Conservation (phyloP, 495 filamentous ascomycete genomes). For the Aspergillus hancockii region DNA sequence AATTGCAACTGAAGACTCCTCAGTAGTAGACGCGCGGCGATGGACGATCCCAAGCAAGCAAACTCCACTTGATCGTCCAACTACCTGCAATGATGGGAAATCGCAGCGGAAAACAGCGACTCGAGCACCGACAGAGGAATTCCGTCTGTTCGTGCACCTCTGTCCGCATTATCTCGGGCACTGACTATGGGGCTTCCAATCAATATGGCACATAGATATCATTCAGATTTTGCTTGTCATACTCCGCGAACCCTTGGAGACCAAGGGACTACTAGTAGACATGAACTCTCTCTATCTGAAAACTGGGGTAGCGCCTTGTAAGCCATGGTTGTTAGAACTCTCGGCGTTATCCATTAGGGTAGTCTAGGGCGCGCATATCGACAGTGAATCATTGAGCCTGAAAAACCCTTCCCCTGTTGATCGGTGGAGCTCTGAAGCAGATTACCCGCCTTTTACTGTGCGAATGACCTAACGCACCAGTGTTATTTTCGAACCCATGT, state of each 20-base stretch:
- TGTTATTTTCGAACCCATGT: background rate
- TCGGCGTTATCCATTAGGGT: background rate
- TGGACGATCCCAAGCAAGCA: slow-evolving; percentile 22
- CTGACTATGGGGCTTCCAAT: background rate
- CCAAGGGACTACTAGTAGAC: background rate
- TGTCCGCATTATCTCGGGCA: background rate
- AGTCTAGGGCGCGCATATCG: background rate
- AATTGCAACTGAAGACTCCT: background rate
- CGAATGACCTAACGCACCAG: background rate
- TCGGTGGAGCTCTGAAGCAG: slow-evolving; percentile 21
- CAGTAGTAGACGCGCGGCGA: slow-evolving; percentile 25
- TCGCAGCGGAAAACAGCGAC: background rate
- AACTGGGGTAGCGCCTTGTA: background rate
- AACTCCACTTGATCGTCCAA: slow-evolving; percentile 12
- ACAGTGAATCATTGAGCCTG: slow-evolving; percentile 1
- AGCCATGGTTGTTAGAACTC: background rate
- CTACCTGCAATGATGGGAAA: slow-evolving; percentile 7
- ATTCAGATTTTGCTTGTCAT: background rate
- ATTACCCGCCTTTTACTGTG: background rate
- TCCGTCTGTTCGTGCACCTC: background rate
- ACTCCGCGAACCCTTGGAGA: background rate
- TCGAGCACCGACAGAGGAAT: background rate
- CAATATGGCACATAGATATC: background rate
- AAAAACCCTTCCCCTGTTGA: slow-evolving; percentile 24
- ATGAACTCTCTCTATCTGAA: background rate